Conservation (phyloP, 129 eudicot genomes). For the Logfia minima region DNA sequence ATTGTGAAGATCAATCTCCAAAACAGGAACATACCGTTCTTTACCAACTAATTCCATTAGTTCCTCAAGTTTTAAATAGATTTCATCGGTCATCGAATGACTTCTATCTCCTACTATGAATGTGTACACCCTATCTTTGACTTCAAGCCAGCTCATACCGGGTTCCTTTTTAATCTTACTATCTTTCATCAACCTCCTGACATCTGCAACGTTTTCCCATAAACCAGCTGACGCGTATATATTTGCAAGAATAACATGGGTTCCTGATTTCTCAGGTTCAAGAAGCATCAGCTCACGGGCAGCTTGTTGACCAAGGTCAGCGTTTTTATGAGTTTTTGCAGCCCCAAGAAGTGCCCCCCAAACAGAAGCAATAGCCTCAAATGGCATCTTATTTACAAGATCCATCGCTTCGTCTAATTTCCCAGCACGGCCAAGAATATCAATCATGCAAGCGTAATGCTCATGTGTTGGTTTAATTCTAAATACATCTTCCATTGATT, state of each 20-base stretch:
- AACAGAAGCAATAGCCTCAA: slow-evolving; percentile 68
- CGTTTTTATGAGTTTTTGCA: slow-evolving; percentile 70
- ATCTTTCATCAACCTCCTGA: slow-evolving; percentile 67
- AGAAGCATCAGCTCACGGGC: slow-evolving; percentile 57
- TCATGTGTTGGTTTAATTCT: slow-evolving; percentile 68
- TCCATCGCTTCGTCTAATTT: slow-evolving; percentile 64
- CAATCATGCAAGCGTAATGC: slow-evolving; percentile 93
- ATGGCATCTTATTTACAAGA: slow-evolving; percentile 74
- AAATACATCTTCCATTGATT: slow-evolving; percentile 51
- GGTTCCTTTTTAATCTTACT: slow-evolving; percentile 83
- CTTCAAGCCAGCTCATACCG: slow-evolving; percentile 91
- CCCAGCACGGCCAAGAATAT: slow-evolving; percentile 78
- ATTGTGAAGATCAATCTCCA: slow-evolving; percentile 78
- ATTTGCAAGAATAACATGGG: slow-evolving; percentile 78
- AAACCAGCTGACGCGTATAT: slow-evolving; percentile 78
- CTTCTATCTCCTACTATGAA: slow-evolving; percentile 77
- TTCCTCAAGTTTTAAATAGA: slow-evolving; percentile 69
- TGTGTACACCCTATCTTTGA: slow-evolving; percentile 64
- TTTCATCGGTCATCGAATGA: slow-evolving; percentile 59
- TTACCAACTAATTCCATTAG: slow-evolving; percentile 48
- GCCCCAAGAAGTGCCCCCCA: slow-evolving; percentile 98
- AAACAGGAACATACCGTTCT: slow-evolving; percentile 74
- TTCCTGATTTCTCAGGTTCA: slow-evolving; percentile 85
- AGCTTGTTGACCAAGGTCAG: slow-evolving; percentile 73
- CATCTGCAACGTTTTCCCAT: slow-evolving; percentile 72